These are phyloP conservation scores for Entomortierella chlamydospora DNA, from an alignment of 192 early-diverging fungal genomes.

Conservation along the genomic window DNA sequence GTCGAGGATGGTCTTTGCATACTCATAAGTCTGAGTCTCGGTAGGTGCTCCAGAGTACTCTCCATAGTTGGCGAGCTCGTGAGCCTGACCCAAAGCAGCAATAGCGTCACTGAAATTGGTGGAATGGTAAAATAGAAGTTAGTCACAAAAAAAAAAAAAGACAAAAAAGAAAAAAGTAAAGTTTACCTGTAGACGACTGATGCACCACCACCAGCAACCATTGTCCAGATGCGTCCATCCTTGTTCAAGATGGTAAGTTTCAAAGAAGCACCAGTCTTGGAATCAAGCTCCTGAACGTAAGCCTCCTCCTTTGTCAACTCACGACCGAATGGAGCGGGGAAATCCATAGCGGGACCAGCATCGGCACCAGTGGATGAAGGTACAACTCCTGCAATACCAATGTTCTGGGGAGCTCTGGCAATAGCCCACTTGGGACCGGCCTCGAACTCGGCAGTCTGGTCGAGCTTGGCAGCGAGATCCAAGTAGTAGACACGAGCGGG, in stretches of 20 bases:
- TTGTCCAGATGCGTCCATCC: conserved; percentile 97
- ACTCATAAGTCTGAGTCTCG: conserved; percentile 99
- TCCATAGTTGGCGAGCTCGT: conserved; percentile 99
- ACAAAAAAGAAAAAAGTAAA: not conserved
- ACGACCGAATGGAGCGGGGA: conserved; percentile 98
- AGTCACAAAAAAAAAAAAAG: not conserved
- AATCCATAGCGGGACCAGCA: conserved; percentile 91
- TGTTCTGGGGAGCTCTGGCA: conserved; percentile 74
- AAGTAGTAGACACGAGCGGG: conserved; percentile 87
- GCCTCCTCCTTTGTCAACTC: conserved; percentile 97
- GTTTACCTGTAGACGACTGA: conserved; percentile 88
- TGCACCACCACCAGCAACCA: conserved; percentile 99
- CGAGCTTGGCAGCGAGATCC: conserved; percentile 97
- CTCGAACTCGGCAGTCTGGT: conserved; percentile 99
- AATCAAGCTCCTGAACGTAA: conserved; percentile 97
- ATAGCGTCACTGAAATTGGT: conserved; percentile 84
- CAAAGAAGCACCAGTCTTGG: conserved; percentile 98
- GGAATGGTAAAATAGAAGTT: not conserved
- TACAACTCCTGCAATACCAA: conserved; percentile 52
- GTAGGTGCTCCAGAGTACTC: conserved; percentile 99
- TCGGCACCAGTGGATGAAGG: conserved; percentile 59
- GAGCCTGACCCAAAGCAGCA: conserved; percentile 91
- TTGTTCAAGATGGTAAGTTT: conserved; percentile 98
- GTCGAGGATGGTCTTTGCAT: conserved; percentile 98
- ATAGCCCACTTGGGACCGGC: conserved; percentile 95